Conservation (phyloP, 2,329 filamentous ascomycete genomes). For the Colletotrichum orbiculare region DNA sequence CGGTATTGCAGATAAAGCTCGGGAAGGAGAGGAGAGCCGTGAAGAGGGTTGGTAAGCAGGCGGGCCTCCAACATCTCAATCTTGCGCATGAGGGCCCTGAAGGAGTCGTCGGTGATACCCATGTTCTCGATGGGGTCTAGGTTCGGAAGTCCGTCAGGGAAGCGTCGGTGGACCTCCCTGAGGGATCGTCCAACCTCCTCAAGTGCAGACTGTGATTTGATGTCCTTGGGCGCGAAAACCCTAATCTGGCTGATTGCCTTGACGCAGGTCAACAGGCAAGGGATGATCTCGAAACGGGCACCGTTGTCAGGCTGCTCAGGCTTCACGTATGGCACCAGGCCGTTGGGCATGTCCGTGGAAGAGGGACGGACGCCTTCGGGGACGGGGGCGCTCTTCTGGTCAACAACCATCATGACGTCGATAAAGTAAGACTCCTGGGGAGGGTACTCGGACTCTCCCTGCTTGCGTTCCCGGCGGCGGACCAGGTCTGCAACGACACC, state of each 20-base stretch:
- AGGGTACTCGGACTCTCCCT: constrained; percentile 73
- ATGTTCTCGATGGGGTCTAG: constrained; percentile 97
- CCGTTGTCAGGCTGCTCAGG: constrained; percentile 61
- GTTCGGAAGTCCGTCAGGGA: constrained; percentile 90
- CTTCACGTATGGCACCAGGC: constrained; percentile 71
- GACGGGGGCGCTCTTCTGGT: constrained; percentile 61
- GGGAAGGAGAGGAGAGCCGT: constrained; percentile 86
- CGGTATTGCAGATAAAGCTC: constrained; percentile 90
- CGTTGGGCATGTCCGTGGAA: constrained; percentile 66
- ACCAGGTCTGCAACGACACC: constrained; percentile 84
- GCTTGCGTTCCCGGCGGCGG: constrained; percentile 72
- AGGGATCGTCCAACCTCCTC: constrained; percentile 76
- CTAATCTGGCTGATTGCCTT: constrained; percentile 86
- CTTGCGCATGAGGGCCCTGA: constrained; percentile 93
- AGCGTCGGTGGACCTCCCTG: constrained; percentile 84
- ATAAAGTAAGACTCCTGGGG: constrained; percentile 84
- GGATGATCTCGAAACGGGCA: constrained; percentile 82
- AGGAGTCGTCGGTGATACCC: constrained; percentile 90
- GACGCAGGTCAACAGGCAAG: constrained; percentile 86
- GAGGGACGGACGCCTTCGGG: constrained; percentile 47
- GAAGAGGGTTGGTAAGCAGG: constrained; percentile 87
- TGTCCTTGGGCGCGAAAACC: constrained; percentile 83
- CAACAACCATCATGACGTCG: constrained; percentile 79
- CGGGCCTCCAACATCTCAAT: constrained; percentile 96
- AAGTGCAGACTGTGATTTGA: constrained; percentile 74